phyloP scores from a whole-genome alignment of 148 eudicot genomes.

The Vaccinium corymbosum region DNA sequence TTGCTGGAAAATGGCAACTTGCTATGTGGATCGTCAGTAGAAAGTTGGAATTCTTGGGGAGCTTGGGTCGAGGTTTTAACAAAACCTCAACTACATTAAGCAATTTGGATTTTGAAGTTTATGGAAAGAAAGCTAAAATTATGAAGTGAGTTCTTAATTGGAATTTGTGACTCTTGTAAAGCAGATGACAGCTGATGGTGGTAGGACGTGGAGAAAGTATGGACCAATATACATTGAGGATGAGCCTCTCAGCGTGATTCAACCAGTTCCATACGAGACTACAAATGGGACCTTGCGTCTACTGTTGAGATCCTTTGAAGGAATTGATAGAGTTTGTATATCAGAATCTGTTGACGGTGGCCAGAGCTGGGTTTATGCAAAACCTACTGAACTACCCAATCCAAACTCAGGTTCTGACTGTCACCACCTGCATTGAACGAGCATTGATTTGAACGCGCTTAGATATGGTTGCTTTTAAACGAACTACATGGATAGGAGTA shows the following conservation, averaged over 20 bases:
- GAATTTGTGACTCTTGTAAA: conserved; percentile 10
- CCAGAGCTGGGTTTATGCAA: conserved; percentile 66
- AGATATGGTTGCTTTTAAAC: not conserved
- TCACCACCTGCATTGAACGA: not conserved
- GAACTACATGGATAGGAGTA: not conserved
- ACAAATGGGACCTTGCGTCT: conserved; percentile 72
- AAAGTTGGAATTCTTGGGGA: conserved; percentile 99
- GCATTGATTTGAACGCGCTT: not conserved
- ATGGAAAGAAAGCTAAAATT: not conserved
- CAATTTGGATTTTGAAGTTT: not conserved
- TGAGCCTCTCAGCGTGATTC: conserved; percentile 70
- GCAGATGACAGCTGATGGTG: conserved; percentile 79
- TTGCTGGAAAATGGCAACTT: conserved; percentile 67
- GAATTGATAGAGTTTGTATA: conserved; percentile 58
- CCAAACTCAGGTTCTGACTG: conserved; percentile 81
- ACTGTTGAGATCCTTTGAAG: conserved; percentile 66
- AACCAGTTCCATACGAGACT: conserved; percentile 91
- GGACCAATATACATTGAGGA: conserved; percentile 80
- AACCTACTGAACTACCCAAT: conserved; percentile 73
- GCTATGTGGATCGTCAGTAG: conserved; percentile 96
- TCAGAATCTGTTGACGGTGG: conserved; percentile 92
- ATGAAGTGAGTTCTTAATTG: conserved; percentile 12
- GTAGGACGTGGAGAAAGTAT: conserved; percentile 77
- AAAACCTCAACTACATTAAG: not conserved
- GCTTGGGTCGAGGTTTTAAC: conserved; percentile 84